Base-by-base conservation (phyloP, 2,329 filamentous ascomycete genomes). In the Epichloe glyceriae region DNA sequence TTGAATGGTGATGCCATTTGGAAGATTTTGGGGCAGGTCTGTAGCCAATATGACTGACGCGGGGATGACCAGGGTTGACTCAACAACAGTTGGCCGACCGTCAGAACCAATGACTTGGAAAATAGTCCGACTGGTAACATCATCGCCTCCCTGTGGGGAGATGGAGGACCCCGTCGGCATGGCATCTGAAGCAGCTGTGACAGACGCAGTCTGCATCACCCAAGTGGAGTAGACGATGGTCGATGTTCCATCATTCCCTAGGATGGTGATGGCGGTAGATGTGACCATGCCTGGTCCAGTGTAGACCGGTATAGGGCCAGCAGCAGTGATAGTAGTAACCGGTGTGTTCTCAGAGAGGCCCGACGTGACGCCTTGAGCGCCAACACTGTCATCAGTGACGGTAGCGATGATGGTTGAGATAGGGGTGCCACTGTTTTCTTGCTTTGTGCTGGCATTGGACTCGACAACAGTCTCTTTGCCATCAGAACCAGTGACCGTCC, bases 1-100 rank as follows among this genome's bases (percentile, higher is more conserved):
- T 38, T 47, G 51, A 11, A 51, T 40, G 6, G 56, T 50, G 4
- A 51, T 45, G 2, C 53, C 54, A 26, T 52, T 51, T 41, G 54
- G 50, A 14, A 48, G 48, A 12, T 51, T 50, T 20, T 54, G 54
- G 40, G 49, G 45, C 19, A 44, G 40, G 11, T 55, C 57, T n/a
- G 52, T 50, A 22, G 45, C 35, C 42, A 50, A 41, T 39, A 47
- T 46, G 11, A 50, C 52, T 4, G 59, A 49, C 15, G 44, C 47
- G 46, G 62, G 57, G 14, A 62, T 52, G 19, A 67, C 56, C 58
- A 64, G 60, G 15, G 61, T 64, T 8, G 66, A 67, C 39, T 68
- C 62, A 19, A 68, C 52, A 11, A 66, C 57, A 10, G 66, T 68
- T 11, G 63, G 60, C 38, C 59, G 53, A 5, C 64, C 65, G 53